Conservation (phyloP, 2,329 filamentous ascomycete genomes). For the Aureobasidium lini region DNA sequence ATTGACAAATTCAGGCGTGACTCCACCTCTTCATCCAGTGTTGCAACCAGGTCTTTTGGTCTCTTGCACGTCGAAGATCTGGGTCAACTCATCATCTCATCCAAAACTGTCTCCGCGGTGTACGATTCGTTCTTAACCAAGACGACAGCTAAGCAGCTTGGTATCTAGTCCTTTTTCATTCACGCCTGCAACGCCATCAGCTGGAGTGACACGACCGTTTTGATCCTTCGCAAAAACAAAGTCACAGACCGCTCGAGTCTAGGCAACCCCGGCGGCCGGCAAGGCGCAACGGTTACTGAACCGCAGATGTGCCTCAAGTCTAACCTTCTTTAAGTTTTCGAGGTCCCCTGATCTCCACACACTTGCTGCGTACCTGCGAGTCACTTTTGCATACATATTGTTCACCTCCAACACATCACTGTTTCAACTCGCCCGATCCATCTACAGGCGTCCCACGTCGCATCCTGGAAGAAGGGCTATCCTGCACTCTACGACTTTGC, state of each 20-base stretch:
- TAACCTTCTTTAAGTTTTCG: not conserved
- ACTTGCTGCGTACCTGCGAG: not conserved
- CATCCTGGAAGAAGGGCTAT: not conserved
- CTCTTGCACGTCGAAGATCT: not conserved
- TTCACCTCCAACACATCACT: not conserved
- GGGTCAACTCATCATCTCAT: not conserved
- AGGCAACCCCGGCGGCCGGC: not conserved
- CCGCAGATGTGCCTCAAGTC: conserved; percentile 1
- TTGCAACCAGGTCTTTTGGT: not conserved
- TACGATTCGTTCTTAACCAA: not conserved
- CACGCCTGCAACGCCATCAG: not conserved
- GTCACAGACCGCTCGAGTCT: not conserved
- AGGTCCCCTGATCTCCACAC: conserved; percentile 1
- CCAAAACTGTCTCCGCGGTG: not conserved
- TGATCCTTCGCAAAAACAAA: not conserved
- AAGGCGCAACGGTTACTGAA: not conserved
- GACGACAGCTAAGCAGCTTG: not conserved
- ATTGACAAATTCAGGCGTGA: not conserved
- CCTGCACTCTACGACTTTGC: not conserved
- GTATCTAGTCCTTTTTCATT: not conserved
- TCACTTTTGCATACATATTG: conserved; percentile 4
- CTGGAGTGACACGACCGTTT: conserved; percentile 1
- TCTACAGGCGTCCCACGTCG: not conserved
- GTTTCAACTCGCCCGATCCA: not conserved
- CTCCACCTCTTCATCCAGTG: not conserved